Base-by-base conservation (phyloP, 768 basidiomycete genomes). In the Neoboletus subvelutipes region DNA sequence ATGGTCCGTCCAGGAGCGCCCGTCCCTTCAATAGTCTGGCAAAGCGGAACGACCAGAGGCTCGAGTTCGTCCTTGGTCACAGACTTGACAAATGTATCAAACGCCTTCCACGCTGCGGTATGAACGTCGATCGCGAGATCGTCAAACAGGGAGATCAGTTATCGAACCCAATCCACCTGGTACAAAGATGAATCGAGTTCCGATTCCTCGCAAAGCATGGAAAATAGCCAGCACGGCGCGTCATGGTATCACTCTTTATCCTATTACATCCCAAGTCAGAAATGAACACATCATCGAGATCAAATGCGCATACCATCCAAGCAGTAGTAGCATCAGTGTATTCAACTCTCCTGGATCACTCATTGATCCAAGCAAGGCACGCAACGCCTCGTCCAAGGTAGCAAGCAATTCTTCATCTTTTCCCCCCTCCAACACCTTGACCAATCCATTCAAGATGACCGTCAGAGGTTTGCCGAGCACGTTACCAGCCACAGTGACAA, bases 61-160 rank as follows among this genome's bases (percentile, higher is more conserved):
- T 98, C 94, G 39, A 95, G 77, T 62, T 98, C 94, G 61, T 96
- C 94, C 74, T 98, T 98, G 18, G 91, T 88, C 13, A 95, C 74
- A 0, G 89, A 86, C 73, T 93, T 98, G 70, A 97, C 85, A 59
- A 98, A 92, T 17, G 79, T 79, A 47, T 98, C 94, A 26, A 98
- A 78, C 0, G 94, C 87, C 33, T 77, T 76, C 85, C 87, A 90
- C 4, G 94, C 93, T 0, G 89, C 87, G 2, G 83, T 87, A 65
- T 95, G 86, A 11, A 96, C 92, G 3, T 78, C 69, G 2, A 87
- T 83, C 46, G 86, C 79, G 13, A 74, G 72, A 66, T 98, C 96
- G 63, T 94, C 94, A 48, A 97, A 78, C 3, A 89, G 73, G 0
- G 92, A 82, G 8, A 98, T 77, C 17, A 98, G 80, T 60, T 93